These are phyloP conservation scores for Cyberlindnera mycetangii DNA, from an alignment of 805 yeast species.

Conservation along the genomic window DNA sequence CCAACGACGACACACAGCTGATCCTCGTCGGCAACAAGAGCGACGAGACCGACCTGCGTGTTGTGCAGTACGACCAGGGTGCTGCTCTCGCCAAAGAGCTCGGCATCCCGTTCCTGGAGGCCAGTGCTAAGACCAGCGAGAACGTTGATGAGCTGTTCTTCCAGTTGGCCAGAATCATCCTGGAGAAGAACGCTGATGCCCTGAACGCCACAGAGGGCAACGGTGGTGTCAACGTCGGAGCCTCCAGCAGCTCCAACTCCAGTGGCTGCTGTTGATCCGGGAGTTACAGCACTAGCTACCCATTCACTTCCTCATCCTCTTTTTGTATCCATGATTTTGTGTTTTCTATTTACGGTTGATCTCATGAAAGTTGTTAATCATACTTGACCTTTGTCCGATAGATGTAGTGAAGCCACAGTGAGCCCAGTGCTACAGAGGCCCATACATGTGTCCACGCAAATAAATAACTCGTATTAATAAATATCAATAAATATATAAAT, in stretches of 20 bases:
- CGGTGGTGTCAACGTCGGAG: slow-evolving; percentile 26
- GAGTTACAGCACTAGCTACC: too few species aligned
- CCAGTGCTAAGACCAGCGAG: slow-evolving; percentile 90
- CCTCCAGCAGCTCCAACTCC: slow-evolving; percentile 6
- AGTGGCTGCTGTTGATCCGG: slow-evolving; percentile 6
- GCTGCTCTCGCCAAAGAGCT: slow-evolving; percentile 81
- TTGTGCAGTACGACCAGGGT: slow-evolving; percentile 87
- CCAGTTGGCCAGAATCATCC: slow-evolving; percentile 81
- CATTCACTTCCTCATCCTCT: background rate
- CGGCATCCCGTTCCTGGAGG: slow-evolving; percentile 89
- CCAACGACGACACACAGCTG: slow-evolving; percentile 92
- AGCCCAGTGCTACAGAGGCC: too few species aligned
- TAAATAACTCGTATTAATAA: too few species aligned
- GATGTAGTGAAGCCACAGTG: too few species aligned
- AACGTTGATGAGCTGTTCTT: slow-evolving; percentile 92
- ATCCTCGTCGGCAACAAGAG: slow-evolving; percentile 94
- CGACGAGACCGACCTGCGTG: slow-evolving; percentile 86
- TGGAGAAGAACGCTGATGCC: slow-evolving; percentile 63
- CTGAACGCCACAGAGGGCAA: slow-evolving; percentile 26
- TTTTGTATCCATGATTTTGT: background rate
- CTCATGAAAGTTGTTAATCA: too few species aligned
- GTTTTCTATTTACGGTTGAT: background rate
- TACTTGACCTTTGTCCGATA: too few species aligned
- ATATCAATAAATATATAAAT: slow-evolving; percentile 3
- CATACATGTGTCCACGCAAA: too few species aligned